phyloP scores from a whole-genome alignment of 495 filamentous ascomycete species.

The Aspergillus bertholletiae region DNA sequence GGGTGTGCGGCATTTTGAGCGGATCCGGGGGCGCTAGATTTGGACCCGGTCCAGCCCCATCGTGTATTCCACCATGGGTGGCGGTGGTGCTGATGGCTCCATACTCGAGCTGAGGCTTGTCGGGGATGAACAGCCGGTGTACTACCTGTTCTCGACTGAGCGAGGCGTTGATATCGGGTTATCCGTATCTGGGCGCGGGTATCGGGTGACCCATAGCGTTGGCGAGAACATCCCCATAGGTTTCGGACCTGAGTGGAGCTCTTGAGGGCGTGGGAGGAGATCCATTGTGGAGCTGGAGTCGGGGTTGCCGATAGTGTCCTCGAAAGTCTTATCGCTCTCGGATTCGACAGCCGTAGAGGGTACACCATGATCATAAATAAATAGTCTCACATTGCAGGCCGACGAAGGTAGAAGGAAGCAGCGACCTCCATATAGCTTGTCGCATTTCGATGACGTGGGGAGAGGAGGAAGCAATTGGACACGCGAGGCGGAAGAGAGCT shows the following conservation, averaged over 20 bases:
- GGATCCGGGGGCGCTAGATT: conserved; percentile 11
- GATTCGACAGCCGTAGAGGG: not conserved
- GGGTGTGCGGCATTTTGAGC: conserved; percentile 1
- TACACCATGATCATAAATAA: not conserved
- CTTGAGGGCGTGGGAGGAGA: not conserved
- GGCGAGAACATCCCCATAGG: conserved; percentile 3
- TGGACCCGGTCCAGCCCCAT: conserved; percentile 11
- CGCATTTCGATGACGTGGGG: too few relatives aligned
- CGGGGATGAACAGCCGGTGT: conserved; percentile 9
- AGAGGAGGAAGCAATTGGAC: too few relatives aligned
- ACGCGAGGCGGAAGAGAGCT: too few relatives aligned
- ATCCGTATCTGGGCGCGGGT: conserved; percentile 4
- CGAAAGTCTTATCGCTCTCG: not conserved
- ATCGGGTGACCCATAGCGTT: not conserved
- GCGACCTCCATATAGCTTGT: too few relatives aligned
- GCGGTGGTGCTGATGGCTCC: conserved; percentile 2
- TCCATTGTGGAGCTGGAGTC: not conserved
- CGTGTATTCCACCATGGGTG: conserved; percentile 9
- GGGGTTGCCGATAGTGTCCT: not conserved
- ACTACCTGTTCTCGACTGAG: conserved; percentile 8
- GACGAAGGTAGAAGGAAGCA: not conserved
- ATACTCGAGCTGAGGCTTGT: not conserved
- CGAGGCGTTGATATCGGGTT: conserved; percentile 14
- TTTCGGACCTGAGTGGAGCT: conserved; percentile 1
- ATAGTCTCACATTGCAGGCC: not conserved